Conservation (phyloP, 352 stramenopile genomes). For the Peronospora belbahrii region DNA sequence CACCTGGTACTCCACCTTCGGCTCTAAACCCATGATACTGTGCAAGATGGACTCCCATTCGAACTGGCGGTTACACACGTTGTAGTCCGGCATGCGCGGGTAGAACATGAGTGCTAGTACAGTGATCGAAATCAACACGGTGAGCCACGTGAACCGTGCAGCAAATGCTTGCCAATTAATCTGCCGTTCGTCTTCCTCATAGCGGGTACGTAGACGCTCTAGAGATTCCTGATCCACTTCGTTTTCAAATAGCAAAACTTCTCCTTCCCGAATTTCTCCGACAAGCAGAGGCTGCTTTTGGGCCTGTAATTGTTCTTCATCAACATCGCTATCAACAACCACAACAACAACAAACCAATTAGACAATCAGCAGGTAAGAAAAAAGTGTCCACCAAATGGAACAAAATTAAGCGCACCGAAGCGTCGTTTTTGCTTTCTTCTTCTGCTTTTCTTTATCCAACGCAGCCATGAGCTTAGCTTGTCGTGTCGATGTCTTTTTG, state of each 20-base stretch:
- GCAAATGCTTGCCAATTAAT: conserved; percentile 50
- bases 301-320: conserved; percentile 27
- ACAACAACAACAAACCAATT: background rate
- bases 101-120: conserved; percentile 83
- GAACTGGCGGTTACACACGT: conserved; percentile 85
- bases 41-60: conserved; percentile 83
- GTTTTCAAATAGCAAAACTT: conserved; percentile 54
- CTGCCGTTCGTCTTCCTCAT: conserved; percentile 36
- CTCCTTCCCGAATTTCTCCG: conserved; percentile 35
- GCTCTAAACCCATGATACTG: conserved; percentile 60
- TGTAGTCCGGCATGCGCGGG: conserved; percentile 81
- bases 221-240: conserved; percentile 45
- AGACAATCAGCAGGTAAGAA: background rate
- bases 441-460: conserved; percentile 21
- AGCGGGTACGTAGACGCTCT: conserved; percentile 38
- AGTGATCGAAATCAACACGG: conserved; percentile 44
- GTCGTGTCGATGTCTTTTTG: conserved; percentile 16
- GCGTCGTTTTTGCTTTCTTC: conserved; percentile 27
- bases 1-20: conserved; percentile 82
- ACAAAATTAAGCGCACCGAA: conserved; percentile 10
- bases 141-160: conserved; percentile 46
- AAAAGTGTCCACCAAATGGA: background rate
- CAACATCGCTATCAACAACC: conserved; percentile 23
- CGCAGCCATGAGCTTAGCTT: conserved; percentile 11
- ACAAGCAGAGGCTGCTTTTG: conserved; percentile 53